Conservation (phyloP, 768 basidiomycete species). For the Mycena galopus region DNA sequence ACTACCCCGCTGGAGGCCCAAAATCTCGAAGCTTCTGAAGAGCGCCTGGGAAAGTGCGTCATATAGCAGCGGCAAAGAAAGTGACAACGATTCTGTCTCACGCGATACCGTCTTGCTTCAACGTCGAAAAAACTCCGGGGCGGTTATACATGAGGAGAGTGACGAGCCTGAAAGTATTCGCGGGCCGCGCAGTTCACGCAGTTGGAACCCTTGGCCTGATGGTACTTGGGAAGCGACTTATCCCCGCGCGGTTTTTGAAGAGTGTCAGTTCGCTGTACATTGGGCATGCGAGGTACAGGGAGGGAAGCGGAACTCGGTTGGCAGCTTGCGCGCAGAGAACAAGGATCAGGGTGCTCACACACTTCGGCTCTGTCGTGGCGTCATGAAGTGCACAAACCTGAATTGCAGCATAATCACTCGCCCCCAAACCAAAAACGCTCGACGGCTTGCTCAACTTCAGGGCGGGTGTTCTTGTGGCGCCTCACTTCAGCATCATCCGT, state of each 20-base stretch:
- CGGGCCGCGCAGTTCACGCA: background rate
- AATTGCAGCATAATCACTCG: conserved; percentile 36
- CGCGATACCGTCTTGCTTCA: too few relatives aligned
- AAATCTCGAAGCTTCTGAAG: background rate
- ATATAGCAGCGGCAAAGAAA: background rate
- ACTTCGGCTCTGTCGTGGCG: conserved; percentile 34
- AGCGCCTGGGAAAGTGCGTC: background rate
- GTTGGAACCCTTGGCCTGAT: conserved; percentile 43
- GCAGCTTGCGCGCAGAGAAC: conserved; percentile 15
- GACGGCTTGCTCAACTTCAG: background rate
- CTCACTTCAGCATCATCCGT: conserved; percentile 2
- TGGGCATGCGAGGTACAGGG: conserved; percentile 38
- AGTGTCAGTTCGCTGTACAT: conserved; percentile 33
- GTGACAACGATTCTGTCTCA: background rate
- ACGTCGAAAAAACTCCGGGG: background rate
- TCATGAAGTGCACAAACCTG: conserved; percentile 37
- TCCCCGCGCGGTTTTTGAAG: conserved; percentile 21
- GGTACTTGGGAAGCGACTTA: conserved; percentile 32
- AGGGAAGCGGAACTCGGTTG: conserved; percentile 26
- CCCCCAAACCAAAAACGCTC: conserved; percentile 26
- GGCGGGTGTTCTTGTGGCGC: conserved; percentile 15
- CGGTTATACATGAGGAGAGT: background rate
- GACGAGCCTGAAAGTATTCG: background rate
- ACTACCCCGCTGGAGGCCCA: too few relatives aligned
- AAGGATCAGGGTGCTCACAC: conserved; percentile 30